These are phyloP conservation scores for Pleurotus ostreatus DNA, from an alignment of 768 basidiomycete species.

Conservation along the genomic window DNA sequence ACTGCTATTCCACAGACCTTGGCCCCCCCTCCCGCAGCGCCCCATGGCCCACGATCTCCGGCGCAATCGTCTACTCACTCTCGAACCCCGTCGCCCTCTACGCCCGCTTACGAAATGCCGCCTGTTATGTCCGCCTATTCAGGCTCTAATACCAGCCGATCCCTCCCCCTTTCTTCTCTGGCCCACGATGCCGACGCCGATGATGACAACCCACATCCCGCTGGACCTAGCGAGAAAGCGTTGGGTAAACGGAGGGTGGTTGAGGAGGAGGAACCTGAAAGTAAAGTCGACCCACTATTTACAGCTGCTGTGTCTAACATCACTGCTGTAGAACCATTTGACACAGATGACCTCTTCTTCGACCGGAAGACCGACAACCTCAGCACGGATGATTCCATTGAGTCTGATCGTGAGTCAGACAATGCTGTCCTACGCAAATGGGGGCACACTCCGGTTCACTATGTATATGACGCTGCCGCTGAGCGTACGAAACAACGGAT, in stretches of 20 bases:
- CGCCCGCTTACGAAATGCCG: slow-evolving; percentile 20
- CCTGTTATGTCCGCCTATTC: background rate
- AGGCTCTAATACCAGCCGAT: slow-evolving; percentile 13
- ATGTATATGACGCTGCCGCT: slow-evolving; percentile 91
- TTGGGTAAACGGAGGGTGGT: slow-evolving; percentile 77
- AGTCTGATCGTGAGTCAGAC: slow-evolving; percentile 40
- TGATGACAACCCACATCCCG: slow-evolving; percentile 30
- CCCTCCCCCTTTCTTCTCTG: slow-evolving; percentile 10
- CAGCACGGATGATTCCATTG: slow-evolving; percentile 20
- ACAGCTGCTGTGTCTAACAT: background rate
- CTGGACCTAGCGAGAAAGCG: slow-evolving; percentile 80
- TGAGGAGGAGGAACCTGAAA: slow-evolving; percentile 43
- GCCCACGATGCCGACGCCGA: slow-evolving; percentile 24
- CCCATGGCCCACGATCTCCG: slow-evolving; percentile 70
- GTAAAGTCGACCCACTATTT: slow-evolving; percentile 28
- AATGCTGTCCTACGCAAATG: slow-evolving; percentile 40
- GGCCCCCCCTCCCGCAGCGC: slow-evolving; percentile 63
- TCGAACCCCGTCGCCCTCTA: slow-evolving; percentile 70
- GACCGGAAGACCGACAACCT: slow-evolving; percentile 31
- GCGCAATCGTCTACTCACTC: slow-evolving; percentile 43
- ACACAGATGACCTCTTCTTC: slow-evolving; percentile 55
- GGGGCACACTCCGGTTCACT: slow-evolving; percentile 52
- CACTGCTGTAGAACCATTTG: slow-evolving; percentile 36
- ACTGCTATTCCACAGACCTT: slow-evolving; percentile 26
- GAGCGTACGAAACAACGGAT: slow-evolving; percentile 68